phyloP scores from a whole-genome alignment of 176 grass and related monocot genomes.

The Zoysia japonica region DNA sequence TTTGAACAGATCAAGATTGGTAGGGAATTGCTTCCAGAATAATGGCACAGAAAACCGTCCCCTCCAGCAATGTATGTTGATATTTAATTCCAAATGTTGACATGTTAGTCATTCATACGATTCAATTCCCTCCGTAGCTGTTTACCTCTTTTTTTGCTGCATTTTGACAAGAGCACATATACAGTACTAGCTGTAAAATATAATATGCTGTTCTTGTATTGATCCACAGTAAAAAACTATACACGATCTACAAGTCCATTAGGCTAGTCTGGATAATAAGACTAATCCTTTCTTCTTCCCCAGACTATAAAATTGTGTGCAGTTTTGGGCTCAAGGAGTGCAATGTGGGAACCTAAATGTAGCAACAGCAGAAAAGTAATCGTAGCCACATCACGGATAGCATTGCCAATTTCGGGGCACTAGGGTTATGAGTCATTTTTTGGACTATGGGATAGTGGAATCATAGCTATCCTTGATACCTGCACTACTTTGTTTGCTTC shows the following conservation, averaged over 20 bases:
- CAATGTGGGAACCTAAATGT: conserved; percentile 12
- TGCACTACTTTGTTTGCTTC: conserved; percentile 26
- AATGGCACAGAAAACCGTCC: conserved; percentile 56
- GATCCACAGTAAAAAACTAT: not conserved
- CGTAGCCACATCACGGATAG: not conserved
- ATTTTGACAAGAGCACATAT: conserved; percentile 1
- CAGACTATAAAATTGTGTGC: conserved; percentile 10
- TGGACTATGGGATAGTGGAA: conserved; percentile 16
- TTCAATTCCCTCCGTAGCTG: not conserved
- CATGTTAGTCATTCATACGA: not conserved
- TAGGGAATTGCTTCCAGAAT: conserved; percentile 76
- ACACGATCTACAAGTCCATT: conserved; percentile 9
- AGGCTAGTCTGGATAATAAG: conserved; percentile 15
- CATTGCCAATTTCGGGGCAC: conserved; percentile 1
- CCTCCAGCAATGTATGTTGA: conserved; percentile 61
- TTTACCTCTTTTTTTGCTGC: not conserved
- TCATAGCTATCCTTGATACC: conserved; percentile 17
- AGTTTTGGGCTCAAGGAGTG: conserved; percentile 17
- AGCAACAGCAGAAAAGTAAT: conserved; percentile 26
- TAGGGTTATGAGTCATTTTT: not conserved
- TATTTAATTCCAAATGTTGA: conserved; percentile 13
- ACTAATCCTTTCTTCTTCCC: conserved; percentile 1
- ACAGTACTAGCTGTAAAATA: not conserved
- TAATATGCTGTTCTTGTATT: not conserved
- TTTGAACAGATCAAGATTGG: conserved; percentile 77